Evolutionary conservation across 2,329 filamentous ascomycete genomes (phyloP).

Genomic region (Sphaerulina musiva): DNA sequence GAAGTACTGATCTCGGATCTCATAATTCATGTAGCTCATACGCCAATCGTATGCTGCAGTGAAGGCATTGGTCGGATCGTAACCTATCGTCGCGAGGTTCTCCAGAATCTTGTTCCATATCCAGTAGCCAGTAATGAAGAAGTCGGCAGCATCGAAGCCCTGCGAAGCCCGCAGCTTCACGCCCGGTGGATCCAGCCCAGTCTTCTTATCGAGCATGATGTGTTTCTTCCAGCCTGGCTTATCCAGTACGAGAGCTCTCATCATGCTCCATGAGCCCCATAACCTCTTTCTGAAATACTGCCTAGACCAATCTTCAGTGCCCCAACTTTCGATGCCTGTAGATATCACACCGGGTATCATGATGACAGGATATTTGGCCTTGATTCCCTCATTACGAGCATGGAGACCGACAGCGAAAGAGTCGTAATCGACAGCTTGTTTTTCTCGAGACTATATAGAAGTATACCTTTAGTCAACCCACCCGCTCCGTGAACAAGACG

Average conservation of each 20-base stretch:
- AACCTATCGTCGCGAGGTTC: constrained; percentile 90
- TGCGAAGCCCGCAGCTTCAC: constrained; percentile 90
- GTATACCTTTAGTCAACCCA: constrained; percentile 26
- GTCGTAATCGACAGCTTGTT: constrained; percentile 84
- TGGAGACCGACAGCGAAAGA: constrained; percentile 86
- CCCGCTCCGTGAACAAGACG: constrained; percentile 18
- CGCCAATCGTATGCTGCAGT: constrained; percentile 83
- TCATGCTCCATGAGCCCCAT: constrained; percentile 99
- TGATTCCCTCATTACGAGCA: constrained; percentile 70
- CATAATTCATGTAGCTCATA: constrained; percentile 80
- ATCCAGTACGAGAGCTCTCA: constrained; percentile 86
- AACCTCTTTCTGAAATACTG: constrained; percentile 90
- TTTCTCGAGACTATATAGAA: constrained; percentile 64
- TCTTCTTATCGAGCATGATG: constrained; percentile 90
- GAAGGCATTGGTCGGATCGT: constrained; percentile 75
- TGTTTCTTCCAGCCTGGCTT: constrained; percentile 93
- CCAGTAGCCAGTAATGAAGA: constrained; percentile 87
- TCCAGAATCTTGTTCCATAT: constrained; percentile 99
- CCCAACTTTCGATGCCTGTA: constrained; percentile 94
- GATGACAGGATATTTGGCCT: constrained; percentile 79
- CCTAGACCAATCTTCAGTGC: constrained; percentile 74
- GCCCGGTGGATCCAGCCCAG: constrained; percentile 81
- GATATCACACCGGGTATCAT: constrained; percentile 99
- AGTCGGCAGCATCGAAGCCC: constrained; percentile 95
- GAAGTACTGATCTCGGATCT: constrained; percentile 88